Evolutionary conservation across 176 grass and related monocot genomes (phyloP).

Genomic region (Triticum turgidum): DNA sequence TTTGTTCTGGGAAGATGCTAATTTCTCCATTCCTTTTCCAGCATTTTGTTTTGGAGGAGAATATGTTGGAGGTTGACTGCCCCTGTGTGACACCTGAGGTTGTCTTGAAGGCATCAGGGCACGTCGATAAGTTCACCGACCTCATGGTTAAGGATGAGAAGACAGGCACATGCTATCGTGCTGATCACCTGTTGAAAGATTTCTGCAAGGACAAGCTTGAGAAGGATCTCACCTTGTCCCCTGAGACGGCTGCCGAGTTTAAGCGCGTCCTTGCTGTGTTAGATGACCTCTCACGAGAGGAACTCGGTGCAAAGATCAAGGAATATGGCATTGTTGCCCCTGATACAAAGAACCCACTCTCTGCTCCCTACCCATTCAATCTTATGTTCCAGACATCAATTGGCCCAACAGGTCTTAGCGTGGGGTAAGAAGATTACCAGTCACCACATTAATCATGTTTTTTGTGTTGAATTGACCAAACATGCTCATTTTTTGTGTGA

Average conservation of each 20-base stretch:
- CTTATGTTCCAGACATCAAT: conserved; percentile 93
- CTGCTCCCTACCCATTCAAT: conserved; percentile 86
- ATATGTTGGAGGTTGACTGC: conserved; percentile 87
- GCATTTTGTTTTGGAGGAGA: conserved; percentile 85
- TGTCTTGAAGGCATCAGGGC: conserved; percentile 79
- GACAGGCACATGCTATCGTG: conserved; percentile 77
- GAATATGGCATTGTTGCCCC: conserved; percentile 72
- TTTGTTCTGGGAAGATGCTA: background rate
- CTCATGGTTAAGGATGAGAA: conserved; percentile 94
- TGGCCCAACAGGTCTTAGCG: conserved; percentile 66
- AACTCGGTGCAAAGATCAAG: conserved; percentile 74
- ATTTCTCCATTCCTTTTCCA: conserved; percentile 31
- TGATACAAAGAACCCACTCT: conserved; percentile 70
- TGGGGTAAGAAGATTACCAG: conserved; percentile 57
- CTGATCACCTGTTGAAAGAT: conserved; percentile 77
- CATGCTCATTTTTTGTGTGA: background rate
- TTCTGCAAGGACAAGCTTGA: conserved; percentile 86
- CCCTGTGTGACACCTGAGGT: conserved; percentile 74
- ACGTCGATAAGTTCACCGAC: conserved; percentile 88
- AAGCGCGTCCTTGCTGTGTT: conserved; percentile 57
- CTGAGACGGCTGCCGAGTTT: conserved; percentile 55
- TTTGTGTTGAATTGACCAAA: background rate
- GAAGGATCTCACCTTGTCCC: conserved; percentile 65
- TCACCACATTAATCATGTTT: background rate
- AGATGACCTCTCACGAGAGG: conserved; percentile 64